Evolutionary conservation across 2,329 filamentous ascomycete genomes (phyloP).

Genomic region (Epichloe sp.): DNA sequence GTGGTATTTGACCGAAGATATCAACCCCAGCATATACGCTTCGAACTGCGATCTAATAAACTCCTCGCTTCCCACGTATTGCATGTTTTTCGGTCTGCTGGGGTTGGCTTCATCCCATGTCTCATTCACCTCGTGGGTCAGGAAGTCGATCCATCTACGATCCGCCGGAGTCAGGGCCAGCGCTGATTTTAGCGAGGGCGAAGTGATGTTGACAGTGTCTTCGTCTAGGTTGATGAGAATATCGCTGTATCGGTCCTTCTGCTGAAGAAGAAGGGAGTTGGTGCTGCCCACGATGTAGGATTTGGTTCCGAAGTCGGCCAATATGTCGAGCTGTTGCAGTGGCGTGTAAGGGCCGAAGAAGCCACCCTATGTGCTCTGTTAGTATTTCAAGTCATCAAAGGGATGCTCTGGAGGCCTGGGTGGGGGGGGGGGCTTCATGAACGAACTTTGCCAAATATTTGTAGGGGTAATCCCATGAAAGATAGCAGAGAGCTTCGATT

Average conservation of each 20-base stretch:
- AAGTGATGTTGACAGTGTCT: constrained; percentile 70
- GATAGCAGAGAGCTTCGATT: constrained; percentile 79
- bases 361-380: constrained; percentile 48
- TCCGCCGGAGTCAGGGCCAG: constrained; percentile 74
- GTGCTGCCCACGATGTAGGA: constrained; percentile 96
- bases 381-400: background rate
- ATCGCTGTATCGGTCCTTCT: constrained; percentile 91
- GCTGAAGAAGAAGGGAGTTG: constrained; percentile 84
- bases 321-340: constrained; percentile 83
- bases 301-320: constrained; percentile 88
- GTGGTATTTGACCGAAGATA: constrained; percentile 84
- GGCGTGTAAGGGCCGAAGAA: constrained; percentile 96
- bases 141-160: constrained; percentile 88
- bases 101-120: constrained; percentile 95
- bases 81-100: constrained; percentile 79
- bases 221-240: constrained; percentile 95
- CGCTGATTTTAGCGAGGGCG: constrained; percentile 61
- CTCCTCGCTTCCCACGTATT: constrained; percentile 90
- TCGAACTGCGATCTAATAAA: constrained; percentile 96
- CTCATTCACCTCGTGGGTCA: constrained; percentile 85
- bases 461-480: constrained; percentile 89
- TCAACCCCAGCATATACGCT: constrained; percentile 81
- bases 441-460: constrained; percentile 78
- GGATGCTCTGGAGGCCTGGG: too few relatives aligned
- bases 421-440: background rate